Evolutionary conservation across 345 rosid species (phyloP).

Genomic region (Toxicodendron radicans): DNA sequence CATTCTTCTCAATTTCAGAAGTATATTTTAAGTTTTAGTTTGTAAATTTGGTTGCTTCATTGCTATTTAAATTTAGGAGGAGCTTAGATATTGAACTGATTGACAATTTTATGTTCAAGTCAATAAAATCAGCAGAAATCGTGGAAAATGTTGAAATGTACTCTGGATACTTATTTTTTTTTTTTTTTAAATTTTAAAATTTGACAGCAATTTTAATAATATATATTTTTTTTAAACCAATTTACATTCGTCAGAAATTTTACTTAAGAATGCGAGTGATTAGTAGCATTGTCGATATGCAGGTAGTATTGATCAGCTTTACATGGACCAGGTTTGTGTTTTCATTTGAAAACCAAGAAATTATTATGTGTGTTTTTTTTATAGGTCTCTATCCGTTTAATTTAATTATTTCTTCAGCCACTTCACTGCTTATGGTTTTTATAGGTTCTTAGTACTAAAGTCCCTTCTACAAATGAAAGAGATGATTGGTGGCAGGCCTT

Average conservation of each 20-base stretch:
- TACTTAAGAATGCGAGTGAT: neutral
- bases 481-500: constrained; percentile 51
- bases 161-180: neutral
- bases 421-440: constrained; percentile 14
- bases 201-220: neutral
- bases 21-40: neutral
- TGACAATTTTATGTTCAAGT: neutral
- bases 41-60: neutral
- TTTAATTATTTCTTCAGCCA: constrained; percentile 2
- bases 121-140: neutral
- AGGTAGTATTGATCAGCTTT: constrained; percentile 54
- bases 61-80: neutral
- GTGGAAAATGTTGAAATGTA: neutral
- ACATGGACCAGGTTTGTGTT: constrained; percentile 54
- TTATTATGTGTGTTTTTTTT: too few relatives aligned
- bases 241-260: neutral
- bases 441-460: constrained; percentile 43
- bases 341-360: neutral
- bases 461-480: constrained; percentile 53
- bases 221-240: too few relatives aligned
- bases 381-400: neutral
- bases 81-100: neutral
- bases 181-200: too few relatives aligned
- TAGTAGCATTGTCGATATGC: constrained; percentile 19
- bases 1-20: neutral